Conservation (phyloP, 2,329 filamentous ascomycete genomes). For the Hymenoscyphus infarciens region DNA sequence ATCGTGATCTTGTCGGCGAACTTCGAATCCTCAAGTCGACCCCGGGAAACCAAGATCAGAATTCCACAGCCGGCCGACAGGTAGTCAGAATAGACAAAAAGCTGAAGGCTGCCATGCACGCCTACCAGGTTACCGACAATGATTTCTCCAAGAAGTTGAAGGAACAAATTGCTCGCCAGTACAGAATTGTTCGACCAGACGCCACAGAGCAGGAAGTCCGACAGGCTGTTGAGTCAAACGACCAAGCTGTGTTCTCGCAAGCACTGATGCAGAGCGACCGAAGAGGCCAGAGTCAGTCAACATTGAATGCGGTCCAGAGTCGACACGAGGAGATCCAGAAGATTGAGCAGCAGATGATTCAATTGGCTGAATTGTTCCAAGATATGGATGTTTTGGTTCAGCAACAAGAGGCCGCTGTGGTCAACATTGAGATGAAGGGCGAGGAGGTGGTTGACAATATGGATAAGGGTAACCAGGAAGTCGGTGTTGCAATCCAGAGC, state of each 20-base stretch:
- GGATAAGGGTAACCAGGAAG: conserved; percentile 78
- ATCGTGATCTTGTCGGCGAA: conserved; percentile 73
- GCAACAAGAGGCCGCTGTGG: conserved; percentile 78
- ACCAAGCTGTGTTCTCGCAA: conserved; percentile 71
- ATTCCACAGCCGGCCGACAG: too few relatives aligned
- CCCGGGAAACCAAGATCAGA: too few relatives aligned
- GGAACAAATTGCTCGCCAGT: conserved; percentile 84
- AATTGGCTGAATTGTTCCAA: conserved; percentile 83
- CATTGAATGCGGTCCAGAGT: conserved; percentile 74
- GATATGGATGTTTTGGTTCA: conserved; percentile 83
- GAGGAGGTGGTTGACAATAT: conserved; percentile 84
- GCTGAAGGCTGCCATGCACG: conserved; percentile 78
- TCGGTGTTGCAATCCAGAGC: conserved; percentile 76
- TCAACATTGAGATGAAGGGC: conserved; percentile 79
- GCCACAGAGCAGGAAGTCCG: conserved; percentile 74
- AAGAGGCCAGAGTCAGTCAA: conserved; percentile 74
- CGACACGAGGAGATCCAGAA: conserved; percentile 85
- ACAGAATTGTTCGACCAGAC: conserved; percentile 82
- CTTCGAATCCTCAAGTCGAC: conserved; percentile 84
- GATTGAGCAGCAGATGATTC: conserved; percentile 86
- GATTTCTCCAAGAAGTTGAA: conserved; percentile 76
- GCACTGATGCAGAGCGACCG: conserved; percentile 79
- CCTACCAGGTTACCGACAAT: conserved; percentile 77
- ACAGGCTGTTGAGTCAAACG: conserved; percentile 72
- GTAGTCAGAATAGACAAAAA: too few relatives aligned